Conservation (phyloP, 108 stramenopile genomes). For the Cyclotella choctawhatcheeana region DNA sequence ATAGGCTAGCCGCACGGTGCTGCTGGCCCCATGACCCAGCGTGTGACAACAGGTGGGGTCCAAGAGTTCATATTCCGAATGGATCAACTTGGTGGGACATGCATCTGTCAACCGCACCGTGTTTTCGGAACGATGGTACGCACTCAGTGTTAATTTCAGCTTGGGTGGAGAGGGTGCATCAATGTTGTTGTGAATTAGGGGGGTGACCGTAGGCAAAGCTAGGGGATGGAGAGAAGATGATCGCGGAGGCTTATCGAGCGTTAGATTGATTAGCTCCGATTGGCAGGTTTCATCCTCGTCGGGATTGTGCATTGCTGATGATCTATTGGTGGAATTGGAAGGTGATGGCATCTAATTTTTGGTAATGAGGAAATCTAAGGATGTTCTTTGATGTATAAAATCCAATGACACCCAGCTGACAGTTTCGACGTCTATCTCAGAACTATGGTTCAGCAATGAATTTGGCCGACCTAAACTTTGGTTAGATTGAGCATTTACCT, state of each 20-base stretch:
- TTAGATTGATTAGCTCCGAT: conserved; percentile 16
- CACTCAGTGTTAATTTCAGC: conserved; percentile 72
- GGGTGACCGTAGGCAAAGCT: conserved; percentile 10
- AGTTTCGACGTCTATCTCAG: too few relatives aligned
- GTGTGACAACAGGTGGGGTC: conserved; percentile 64
- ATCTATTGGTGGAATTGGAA: not conserved
- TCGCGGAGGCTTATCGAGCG: not conserved
- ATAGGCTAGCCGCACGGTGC: conserved; percentile 76
- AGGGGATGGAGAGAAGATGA: not conserved
- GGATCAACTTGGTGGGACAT: conserved; percentile 54
- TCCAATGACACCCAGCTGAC: conserved; percentile 2
- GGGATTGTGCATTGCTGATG: conserved; percentile 8
- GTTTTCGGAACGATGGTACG: conserved; percentile 72
- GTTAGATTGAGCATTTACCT: too few relatives aligned
- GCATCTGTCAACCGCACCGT: conserved; percentile 74
- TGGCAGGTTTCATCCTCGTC: not conserved
- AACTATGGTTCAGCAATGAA: too few relatives aligned
- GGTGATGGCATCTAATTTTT: conserved; percentile 2
- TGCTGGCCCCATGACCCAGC: conserved; percentile 85
- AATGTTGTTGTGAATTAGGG: conserved; percentile 1
- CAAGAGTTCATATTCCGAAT: conserved; percentile 73
- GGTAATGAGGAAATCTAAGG: not conserved
- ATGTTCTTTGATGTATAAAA: not conserved
- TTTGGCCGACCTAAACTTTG: too few relatives aligned
- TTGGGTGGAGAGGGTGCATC: conserved; percentile 12